Base-by-base conservation (phyloP, 75 land plant species). In the Pinus albicaulis region DNA sequence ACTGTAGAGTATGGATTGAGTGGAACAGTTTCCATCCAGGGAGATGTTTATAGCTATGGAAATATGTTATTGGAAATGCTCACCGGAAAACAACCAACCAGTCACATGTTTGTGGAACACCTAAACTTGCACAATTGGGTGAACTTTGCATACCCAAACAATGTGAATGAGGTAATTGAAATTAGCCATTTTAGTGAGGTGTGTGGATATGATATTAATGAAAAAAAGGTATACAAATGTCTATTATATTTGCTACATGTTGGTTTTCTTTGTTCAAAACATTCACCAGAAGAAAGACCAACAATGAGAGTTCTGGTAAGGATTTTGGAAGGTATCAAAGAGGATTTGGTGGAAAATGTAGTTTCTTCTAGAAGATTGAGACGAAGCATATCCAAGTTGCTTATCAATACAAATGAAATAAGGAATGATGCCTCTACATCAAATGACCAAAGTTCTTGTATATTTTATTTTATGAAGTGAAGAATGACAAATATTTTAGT, bases 41-140 rank as follows among this genome's bases (percentile, higher is more conserved):
- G 81, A 53, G 83, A 82, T 71, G 80, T 82, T 44, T 82, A 82
- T 28, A 82, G 83, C 81, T 82, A 59, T 60, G 83, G 76, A 20
- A 81, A 78, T 17, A 34, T 82, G 58, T 59, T 82, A 63, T 55
- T 82, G 75, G 83, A 82, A 60, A 73, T 82, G 59, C 15, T 82
- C 0, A 82, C 83, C 12, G 69, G 74, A 34, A 59, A 63, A 25
- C 15, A 17, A 25, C 66, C 66, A 63, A 63, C 66, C 1, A 28
- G 17, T 63, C 14, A 13, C 14, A 63, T 63, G 66, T 63, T 63
- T 31, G 20, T 28, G 16, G 66, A 38, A 26, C 38, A 63, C 66
- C 36, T 63, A 16, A 63, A 63, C 36, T 25, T 63, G 17, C 34
- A 15, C 16, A 63, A 28, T 1, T 63, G 66, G 66, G 66, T 63